These are phyloP conservation scores for Thalia dealbata DNA, from an alignment of 176 grass and related monocot species.

Conservation along the genomic window DNA sequence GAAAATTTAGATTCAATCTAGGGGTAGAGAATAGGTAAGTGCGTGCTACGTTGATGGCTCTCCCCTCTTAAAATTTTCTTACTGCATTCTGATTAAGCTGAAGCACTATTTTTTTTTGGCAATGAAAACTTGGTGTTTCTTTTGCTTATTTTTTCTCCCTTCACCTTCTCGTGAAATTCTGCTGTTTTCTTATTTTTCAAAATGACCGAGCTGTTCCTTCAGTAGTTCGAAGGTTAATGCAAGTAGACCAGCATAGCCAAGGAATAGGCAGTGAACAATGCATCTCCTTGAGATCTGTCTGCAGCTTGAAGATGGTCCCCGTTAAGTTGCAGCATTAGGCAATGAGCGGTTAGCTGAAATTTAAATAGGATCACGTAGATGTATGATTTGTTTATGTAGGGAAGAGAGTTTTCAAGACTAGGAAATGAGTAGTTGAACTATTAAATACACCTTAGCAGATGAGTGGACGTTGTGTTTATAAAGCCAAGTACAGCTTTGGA, in stretches of 20 bases:
- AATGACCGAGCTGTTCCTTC: neutral
- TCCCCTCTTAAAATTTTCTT: neutral
- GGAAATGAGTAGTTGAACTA: neutral
- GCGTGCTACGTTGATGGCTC: neutral
- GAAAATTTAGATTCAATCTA: neutral
- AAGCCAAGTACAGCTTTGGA: neutral
- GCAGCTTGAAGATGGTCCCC: neutral
- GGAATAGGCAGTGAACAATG: neutral
- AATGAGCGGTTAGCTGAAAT: no score
- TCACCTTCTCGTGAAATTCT: neutral
- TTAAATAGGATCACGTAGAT: neutral
- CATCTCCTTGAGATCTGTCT: neutral
- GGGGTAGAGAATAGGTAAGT: neutral
- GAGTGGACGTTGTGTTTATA: neutral
- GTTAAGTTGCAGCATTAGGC: neutral
- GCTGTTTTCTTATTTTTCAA: neutral
- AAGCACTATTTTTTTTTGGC: slow-evolving; percentile 2
- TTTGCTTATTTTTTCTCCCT: neutral
- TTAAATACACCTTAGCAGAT: neutral
- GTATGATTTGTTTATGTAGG: neutral
- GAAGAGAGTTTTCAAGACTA: neutral
- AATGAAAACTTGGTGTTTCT: neutral
- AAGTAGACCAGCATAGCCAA: neutral
- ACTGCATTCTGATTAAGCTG: neutral
- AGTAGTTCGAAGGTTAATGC: neutral